These are phyloP conservation scores for Colletotrichum sp. DNA, from an alignment of 2,329 filamentous ascomycete genomes.

Conservation along the genomic window DNA sequence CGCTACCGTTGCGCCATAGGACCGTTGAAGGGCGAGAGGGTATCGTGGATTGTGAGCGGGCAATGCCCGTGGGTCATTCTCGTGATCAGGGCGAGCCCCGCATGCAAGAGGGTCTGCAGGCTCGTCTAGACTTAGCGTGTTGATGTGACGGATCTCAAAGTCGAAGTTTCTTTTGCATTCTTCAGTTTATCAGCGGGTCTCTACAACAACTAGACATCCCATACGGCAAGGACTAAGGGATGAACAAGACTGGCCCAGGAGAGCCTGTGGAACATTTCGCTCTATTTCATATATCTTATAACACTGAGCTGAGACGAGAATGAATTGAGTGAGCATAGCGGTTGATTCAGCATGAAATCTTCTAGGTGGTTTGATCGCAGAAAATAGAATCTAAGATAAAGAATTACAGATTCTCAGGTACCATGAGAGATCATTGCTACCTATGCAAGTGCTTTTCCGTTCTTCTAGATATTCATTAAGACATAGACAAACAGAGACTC, in stretches of 20 bases:
- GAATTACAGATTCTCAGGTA: background rate
- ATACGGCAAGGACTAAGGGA: background rate
- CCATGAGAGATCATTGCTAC: background rate
- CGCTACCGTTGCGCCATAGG: constrained; percentile 11
- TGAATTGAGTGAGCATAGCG: background rate
- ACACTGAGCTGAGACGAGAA: background rate
- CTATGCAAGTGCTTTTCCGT: background rate
- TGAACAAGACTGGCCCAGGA: background rate
- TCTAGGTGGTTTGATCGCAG: background rate
- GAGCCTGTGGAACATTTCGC: background rate
- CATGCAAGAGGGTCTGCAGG: background rate
- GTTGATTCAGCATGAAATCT: background rate
- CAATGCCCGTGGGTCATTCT: background rate
- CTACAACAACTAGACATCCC: background rate
- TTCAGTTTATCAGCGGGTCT: background rate
- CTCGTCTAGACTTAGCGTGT: background rate
- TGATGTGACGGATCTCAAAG: background rate
- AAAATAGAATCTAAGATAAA: background rate
- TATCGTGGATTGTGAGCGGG: background rate
- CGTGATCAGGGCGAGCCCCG: background rate
- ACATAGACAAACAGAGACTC: no score
- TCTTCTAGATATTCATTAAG: no score
- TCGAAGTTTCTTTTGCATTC: background rate
- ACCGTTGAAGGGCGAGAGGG: background rate
- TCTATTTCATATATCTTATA: background rate